Evolutionary conservation across 1,284 basidiomycete species (phyloP), one percentile per base, ranked within the genome.

Genomic region (Taiwanofungus camphoratus): DNA sequence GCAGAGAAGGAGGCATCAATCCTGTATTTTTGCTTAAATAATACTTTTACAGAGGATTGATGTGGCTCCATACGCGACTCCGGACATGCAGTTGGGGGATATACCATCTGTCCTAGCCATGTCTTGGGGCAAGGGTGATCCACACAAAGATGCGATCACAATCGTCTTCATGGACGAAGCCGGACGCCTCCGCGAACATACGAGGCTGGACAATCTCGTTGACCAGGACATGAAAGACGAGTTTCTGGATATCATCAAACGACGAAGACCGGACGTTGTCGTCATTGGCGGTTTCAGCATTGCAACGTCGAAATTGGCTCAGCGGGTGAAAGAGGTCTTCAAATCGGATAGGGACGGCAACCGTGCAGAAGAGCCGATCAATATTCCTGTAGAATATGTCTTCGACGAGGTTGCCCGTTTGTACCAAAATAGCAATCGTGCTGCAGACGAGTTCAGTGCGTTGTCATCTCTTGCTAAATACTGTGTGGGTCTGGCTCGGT

Each of bases 81-180:
- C 71, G 4, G 74, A 77, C 20, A 77, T 86, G 63, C 73, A 75
- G 45, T 67, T 73, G 32, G 88, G 86, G 13, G 83, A 90, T 36
- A 77, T 78, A 0, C 84, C 92, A 0, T 84, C 87, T 5, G 92
- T 99, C 3, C 73, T 99, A 29, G 91, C 95, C 4, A 69, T 97
- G 45, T 97, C 95, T 3, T 92, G 93, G 79, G 96, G 96, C 35
- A 86, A 87, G 59, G 96, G 96, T 39, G 92, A 96, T 54, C 90
- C 91, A 30, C 82, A 87, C 54, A 87, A 86, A 56, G 95, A 99
- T 63, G 83, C 86, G 2, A 89, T 97, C 47, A 80, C 84, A 23
- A 69, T 90, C 24, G 86, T 96, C 41, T 89, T 86, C 65, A 63
- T 98, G 40, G 94, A 98, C 58, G 80, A 91, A 52, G 80, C 82